Base-by-base conservation (phyloP, 2,329 filamentous ascomycete species). In the Alternaria sp. region DNA sequence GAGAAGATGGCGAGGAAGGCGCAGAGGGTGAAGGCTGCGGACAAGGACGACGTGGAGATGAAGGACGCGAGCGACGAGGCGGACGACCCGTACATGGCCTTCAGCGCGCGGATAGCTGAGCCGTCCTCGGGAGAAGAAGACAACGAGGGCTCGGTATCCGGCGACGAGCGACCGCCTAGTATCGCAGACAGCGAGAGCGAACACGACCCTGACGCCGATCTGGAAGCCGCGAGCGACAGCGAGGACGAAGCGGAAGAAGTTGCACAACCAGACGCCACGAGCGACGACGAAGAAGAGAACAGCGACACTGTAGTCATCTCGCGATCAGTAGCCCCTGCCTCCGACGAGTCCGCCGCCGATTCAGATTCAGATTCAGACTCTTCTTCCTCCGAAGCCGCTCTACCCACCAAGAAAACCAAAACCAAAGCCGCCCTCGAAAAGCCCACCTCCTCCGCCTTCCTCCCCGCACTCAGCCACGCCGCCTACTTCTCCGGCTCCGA, bases 401-500 rank as follows among this genome's bases (percentile, higher is more conserved):
- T 65, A 46, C 64, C 68, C 8, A 46, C 59, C 6, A 61, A 66
- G 3, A 73, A 73, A 26, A 14, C 65, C 14, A 78, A 73, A 61
- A 20, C 54, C 25, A 70, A 73, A 60, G n/a, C 41, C 23, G 4
- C n/a, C 2, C 12, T 57, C 15, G 60, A 63, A 2, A 64, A 71
- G 63, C 51, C 66, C 30, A 71, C 71, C 37, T 76, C 78, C 26
- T 88, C 91, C 0, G 87, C 87, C 0, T 93, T 94, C 75, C 82
- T 96, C 2, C 92, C 92, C 0, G 89, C 89, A 1, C 86, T 96
- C 15, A 92, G 93, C 58, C 85, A 88, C 86, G 90, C 89, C 20
- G 91, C 91, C 60, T 96, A 95, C 81, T 87, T 92, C 71, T 93
- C 91, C 3, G 92, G 91, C 50, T 92, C 90, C 9, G 91, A 92